These are phyloP conservation scores for Globisporangium middletonii DNA, from an alignment of 352 stramenopile species.

Conservation along the genomic window DNA sequence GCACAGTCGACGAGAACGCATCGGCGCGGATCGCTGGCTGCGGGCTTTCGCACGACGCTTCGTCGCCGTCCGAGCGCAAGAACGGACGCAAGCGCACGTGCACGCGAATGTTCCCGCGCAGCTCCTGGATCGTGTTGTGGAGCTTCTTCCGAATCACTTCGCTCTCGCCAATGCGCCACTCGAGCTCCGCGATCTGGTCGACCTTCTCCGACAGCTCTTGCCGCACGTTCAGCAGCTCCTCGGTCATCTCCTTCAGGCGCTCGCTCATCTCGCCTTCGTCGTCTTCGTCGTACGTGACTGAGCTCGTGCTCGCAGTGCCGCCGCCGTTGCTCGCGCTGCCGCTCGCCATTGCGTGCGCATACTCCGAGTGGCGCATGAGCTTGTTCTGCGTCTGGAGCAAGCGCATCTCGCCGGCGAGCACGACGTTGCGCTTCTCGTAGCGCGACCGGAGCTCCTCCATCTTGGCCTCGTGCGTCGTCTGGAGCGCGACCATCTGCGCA, in stretches of 20 bases:
- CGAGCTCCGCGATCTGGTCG: conserved; percentile 60
- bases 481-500: conserved; percentile 79
- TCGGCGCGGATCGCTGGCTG: conserved; percentile 56
- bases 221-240: conserved; percentile 51
- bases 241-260: conserved; percentile 63
- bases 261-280: conserved; percentile 34
- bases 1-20: conserved; percentile 64
- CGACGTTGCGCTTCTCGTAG: conserved; percentile 71
- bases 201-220: conserved; percentile 61
- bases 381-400: conserved; percentile 68
- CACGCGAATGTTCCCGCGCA: conserved; percentile 98
- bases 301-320: neutral
- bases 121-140: conserved; percentile 99
- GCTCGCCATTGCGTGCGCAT: conserved; percentile 1
- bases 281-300: conserved; percentile 22
- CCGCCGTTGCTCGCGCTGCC: conserved; percentile 1
- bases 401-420: conserved; percentile 68
- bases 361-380: conserved; percentile 52
- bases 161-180: conserved; percentile 50
- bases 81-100: conserved; percentile 93
- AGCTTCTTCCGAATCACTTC: conserved; percentile 89
- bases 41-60: conserved; percentile 39
- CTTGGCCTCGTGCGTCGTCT: conserved; percentile 77
- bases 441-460: conserved; percentile 67
- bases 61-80: conserved; percentile 73